Conservation (phyloP, 768 basidiomycete species). For the Melanogaster broomeanus region DNA sequence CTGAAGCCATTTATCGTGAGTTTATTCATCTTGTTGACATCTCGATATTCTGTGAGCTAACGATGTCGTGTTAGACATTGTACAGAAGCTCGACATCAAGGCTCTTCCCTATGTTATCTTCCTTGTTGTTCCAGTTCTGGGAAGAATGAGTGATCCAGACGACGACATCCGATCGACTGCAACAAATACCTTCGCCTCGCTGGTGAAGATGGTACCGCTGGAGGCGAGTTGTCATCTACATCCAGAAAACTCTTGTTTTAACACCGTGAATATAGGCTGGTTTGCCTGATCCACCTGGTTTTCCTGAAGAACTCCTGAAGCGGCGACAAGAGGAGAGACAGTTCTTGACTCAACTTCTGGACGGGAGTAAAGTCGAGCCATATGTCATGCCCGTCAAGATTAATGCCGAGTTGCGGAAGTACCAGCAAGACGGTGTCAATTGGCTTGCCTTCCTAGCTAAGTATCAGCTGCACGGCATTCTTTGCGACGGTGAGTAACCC, state of each 20-base stretch:
- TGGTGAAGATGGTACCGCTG: slow-evolving; percentile 98
- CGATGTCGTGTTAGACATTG: slow-evolving; percentile 63
- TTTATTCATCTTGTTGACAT: slow-evolving; percentile 14
- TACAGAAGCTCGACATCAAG: slow-evolving; percentile 89
- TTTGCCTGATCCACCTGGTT: slow-evolving; percentile 93
- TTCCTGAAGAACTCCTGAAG: slow-evolving; percentile 83
- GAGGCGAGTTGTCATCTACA: slow-evolving; percentile 57
- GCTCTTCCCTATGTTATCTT: slow-evolving; percentile 97
- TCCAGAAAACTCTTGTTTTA: not conserved
- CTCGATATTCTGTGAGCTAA: slow-evolving; percentile 8
- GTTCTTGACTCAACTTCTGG: slow-evolving; percentile 91
- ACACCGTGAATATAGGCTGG: slow-evolving; percentile 62
- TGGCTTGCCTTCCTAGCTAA: slow-evolving; percentile 99
- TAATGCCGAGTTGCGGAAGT: slow-evolving; percentile 93
- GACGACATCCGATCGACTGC: slow-evolving; percentile 90
- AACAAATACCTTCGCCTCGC: slow-evolving; percentile 95
- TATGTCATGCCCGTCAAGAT: slow-evolving; percentile 85
- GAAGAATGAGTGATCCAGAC: slow-evolving; percentile 94
- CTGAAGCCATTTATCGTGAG: slow-evolving; percentile 91
- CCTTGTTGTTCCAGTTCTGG: slow-evolving; percentile 92
- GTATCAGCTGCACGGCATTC: slow-evolving; percentile 95
- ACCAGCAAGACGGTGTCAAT: slow-evolving; percentile 97
- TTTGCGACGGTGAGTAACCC: slow-evolving; percentile 80
- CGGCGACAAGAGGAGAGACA: slow-evolving; percentile 86
- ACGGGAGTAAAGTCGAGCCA: slow-evolving; percentile 91